phyloP scores from a whole-genome alignment of 371 early-diverging fungal species.

The Parasitella parasitica region DNA sequence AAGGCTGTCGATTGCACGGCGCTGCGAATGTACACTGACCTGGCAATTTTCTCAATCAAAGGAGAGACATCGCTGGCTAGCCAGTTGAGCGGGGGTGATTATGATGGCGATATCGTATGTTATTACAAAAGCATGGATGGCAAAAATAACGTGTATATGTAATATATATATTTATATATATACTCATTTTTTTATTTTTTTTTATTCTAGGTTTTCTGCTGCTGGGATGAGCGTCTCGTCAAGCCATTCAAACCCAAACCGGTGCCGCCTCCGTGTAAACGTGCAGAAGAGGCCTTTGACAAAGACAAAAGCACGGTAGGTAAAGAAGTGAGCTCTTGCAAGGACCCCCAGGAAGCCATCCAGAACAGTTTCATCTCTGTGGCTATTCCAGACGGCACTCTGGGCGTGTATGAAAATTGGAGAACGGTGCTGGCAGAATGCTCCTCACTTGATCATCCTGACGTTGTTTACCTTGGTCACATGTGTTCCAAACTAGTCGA shows the following conservation, averaged over 20 bases:
- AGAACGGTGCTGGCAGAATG: conserved; percentile 37
- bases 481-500: conserved; percentile 51
- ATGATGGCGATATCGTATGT: conserved; percentile 55
- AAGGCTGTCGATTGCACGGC: conserved; percentile 39
- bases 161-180: too few species aligned
- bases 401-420: conserved; percentile 46
- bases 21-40: conserved; percentile 42
- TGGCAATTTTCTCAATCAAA: conserved; percentile 42
- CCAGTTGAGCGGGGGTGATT: conserved; percentile 51
- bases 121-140: not conserved
- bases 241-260: conserved; percentile 28
- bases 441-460: conserved; percentile 29
- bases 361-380: conserved; percentile 34
- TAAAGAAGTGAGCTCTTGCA: conserved; percentile 5
- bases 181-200: not conserved
- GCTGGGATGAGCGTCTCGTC: conserved; percentile 51
- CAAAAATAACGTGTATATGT: not conserved
- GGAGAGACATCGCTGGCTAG: conserved; percentile 45
- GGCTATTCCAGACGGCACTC: conserved; percentile 30
- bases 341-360: conserved; percentile 15
- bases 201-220: conserved; percentile 44
- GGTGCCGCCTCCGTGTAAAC: conserved; percentile 10
- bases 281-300: conserved; percentile 31
- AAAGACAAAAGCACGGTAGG: conserved; percentile 24
- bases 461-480: conserved; percentile 45